Evolutionary conservation across 306 rosid genomes (phyloP), one percentile per base, ranked within the genome.

Genomic region (Inga laurina): DNA sequence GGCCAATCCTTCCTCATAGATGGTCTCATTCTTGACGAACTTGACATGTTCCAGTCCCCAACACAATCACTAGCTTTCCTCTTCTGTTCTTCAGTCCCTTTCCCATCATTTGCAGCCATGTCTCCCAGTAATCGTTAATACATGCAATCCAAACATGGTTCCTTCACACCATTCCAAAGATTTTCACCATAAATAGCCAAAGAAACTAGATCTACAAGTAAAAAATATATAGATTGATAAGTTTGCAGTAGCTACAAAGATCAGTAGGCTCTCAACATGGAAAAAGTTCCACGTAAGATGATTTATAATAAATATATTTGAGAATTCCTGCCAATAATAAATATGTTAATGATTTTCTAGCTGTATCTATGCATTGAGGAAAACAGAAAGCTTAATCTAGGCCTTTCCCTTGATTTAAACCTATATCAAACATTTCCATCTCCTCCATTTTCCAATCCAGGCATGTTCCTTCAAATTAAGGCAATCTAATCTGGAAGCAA

Each of bases 51-150:
- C 56, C 74, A 64, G 49, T 74, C 68, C 7, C 76, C 82, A 72
- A 69, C 80, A 88, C 79, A 72, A 43, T 77, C 86, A 79, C 41
- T 65, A 35, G 67, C 72, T 65, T 85, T 88, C 75, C 76, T 84
- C 57, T 85, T 81, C 56, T 75, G 88, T 19, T 84, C 81, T 52
- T 75, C 88, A 46, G 75, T 80, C 52, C 80, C 84, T 41, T 77
- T 56, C 21, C 74, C 89, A 46, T 72, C 89, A 76, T 88, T 88
- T 51, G 88, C 88, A 77, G 85, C 65, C 91, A 87, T 78, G 19
- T 70, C 86, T 75, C 72, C 56, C 9, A 30, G 6, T 2, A 30
- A 27, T 43, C 35, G 46, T 46, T 15, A 66, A 76, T 68, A 56
- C 86, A 86, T 41, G 83, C 82, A 76, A 67, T 71, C 74, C 74